phyloP scores from a whole-genome alignment of 148 eudicot species.

The Persicaria maculosa region DNA sequence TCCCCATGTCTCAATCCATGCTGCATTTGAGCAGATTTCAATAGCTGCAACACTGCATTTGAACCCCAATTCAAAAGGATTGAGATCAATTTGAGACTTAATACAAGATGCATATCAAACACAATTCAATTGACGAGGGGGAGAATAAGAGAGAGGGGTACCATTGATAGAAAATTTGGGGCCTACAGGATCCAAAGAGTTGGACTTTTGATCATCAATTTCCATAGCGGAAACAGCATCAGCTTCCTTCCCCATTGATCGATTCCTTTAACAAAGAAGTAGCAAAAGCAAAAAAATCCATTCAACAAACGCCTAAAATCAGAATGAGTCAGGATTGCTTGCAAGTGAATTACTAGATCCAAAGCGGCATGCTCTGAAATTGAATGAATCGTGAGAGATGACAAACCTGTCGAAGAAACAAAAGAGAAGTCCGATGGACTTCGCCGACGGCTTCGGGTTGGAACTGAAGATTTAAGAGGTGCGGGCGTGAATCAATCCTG shows the following conservation, averaged over 20 bases:
- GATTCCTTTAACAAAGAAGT: conserved; percentile 8
- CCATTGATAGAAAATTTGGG: conserved; percentile 79
- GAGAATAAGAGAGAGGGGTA: conserved; percentile 7
- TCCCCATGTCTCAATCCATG: conserved; percentile 92
- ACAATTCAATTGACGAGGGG: neutral
- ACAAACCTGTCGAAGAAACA: neutral
- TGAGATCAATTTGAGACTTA: neutral
- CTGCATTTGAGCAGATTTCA: conserved; percentile 96
- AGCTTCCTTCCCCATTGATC: conserved; percentile 53
- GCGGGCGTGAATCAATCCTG: neutral
- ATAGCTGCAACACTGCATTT: conserved; percentile 62
- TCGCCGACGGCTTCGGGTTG: neutral
- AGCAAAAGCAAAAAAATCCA: neutral
- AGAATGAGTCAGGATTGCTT: neutral
- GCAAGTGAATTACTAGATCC: neutral
- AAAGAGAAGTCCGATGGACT: neutral
- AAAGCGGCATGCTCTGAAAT: neutral
- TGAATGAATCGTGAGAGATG: neutral
- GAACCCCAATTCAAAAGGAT: conserved; percentile 1
- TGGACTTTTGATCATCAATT: conserved; percentile 41
- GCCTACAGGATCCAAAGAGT: conserved; percentile 42
- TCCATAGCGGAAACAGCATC: conserved; percentile 50
- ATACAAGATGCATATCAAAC: neutral
- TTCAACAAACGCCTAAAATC: neutral
- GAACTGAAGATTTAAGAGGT: neutral